Evolutionary conservation across 345 rosid species (phyloP), one percentile per base, ranked within the genome.

Genomic region (Adansonia digitata): DNA sequence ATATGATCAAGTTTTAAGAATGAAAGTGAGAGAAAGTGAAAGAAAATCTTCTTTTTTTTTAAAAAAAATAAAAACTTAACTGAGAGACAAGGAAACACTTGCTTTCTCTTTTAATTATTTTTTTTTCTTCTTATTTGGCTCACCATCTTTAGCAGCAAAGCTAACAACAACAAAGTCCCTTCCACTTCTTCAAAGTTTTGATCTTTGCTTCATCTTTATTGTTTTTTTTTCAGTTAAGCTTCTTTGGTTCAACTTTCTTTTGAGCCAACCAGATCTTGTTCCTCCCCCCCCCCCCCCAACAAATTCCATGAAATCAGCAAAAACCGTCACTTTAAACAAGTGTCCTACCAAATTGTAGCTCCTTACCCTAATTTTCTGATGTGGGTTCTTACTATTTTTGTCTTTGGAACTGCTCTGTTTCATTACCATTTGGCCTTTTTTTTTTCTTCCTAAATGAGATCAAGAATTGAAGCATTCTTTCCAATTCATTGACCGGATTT

Each of bases 71-170:
- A n/a, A n/a, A n/a, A n/a, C n/a, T n/a, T n/a, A n/a, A n/a, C n/a
- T n/a, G n/a, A n/a, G n/a, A n/a, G n/a, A n/a, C n/a, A n/a, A n/a
- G n/a, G n/a, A n/a, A n/a, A n/a, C n/a, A n/a, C n/a, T n/a, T n/a
- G n/a, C n/a, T n/a, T n/a, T n/a, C n/a, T n/a, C n/a, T n/a, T n/a
- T n/a, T n/a, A n/a, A n/a, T n/a, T n/a, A n/a, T n/a, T n/a, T n/a
- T n/a, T n/a, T n/a, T n/a, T n/a, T n/a, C n/a, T 20, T 63, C 51
- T 66, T 52, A 75, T 73, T 73, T 81, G 56, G 62, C 61, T 79
- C 78, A 18, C 81, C 79, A 69, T 79, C 85, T 81, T 84, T 73
- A 51, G 79, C 80, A 77, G 67, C 77, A 74, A 78, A 82, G 65
- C 22, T 46, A 65, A 63, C 56, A 48, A 31, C 59, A 18, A 22